phyloP scores from a whole-genome alignment of 2,329 filamentous ascomycete genomes.

The Ceratocystis eucalypticola region DNA sequence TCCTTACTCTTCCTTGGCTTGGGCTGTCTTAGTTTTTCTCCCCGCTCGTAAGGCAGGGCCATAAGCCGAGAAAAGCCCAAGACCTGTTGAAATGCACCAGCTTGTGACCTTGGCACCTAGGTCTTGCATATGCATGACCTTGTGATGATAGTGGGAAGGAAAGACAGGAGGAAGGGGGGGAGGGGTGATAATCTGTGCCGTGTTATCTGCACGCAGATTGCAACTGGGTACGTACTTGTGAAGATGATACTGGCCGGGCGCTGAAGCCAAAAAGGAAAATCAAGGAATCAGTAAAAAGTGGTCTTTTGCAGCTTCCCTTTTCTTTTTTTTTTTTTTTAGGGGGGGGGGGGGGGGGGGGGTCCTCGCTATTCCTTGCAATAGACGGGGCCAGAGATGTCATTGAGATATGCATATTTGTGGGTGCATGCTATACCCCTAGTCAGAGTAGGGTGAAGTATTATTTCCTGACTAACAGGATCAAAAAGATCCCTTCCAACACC shows the following conservation, averaged over 20 bases:
- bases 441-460: background rate
- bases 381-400: slow-evolving; percentile 4
- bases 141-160: background rate
- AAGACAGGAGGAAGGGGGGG: background rate
- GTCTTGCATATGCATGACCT: background rate
- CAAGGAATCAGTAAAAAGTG: background rate
- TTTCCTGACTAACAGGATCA: slow-evolving; percentile 5
- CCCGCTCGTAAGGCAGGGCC: background rate
- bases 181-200: background rate
- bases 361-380: background rate
- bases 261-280: too few species aligned
- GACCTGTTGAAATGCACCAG: background rate
- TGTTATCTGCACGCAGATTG: too few species aligned
- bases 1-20: too few species aligned
- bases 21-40: too few species aligned
- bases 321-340: background rate
- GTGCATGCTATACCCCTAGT: slow-evolving; percentile 7
- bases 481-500: slow-evolving; percentile 1
- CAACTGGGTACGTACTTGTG: too few species aligned
- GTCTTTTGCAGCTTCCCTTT: background rate
- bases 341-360: too few species aligned
- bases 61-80: background rate
- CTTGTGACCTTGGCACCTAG: background rate
- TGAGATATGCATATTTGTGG: slow-evolving; percentile 13
- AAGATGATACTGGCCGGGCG: too few species aligned